Conservation (phyloP, 768 basidiomycete genomes). For the Collybiopsis confluens region DNA sequence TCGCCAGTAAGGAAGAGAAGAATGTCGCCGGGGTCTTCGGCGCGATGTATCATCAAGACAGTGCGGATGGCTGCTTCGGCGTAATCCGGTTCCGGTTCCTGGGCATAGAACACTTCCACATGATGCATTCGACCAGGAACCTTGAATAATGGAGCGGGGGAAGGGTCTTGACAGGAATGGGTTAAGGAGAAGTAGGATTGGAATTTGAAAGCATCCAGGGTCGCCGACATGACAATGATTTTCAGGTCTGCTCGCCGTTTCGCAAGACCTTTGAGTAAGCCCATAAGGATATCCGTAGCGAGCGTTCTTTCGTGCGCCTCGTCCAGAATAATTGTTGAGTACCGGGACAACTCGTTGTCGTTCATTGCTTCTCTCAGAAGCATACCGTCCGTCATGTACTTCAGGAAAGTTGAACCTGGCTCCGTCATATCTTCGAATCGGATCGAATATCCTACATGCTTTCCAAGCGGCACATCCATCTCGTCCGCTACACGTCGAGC, state of each 20-base stretch:
- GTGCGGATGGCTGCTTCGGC: conserved; percentile 96
- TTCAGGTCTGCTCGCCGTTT: conserved; percentile 84
- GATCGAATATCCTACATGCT: conserved; percentile 96
- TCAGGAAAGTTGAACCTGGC: conserved; percentile 86
- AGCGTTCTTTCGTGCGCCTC: conserved; percentile 98
- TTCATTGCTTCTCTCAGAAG: conserved; percentile 98
- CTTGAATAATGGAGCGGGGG: conserved; percentile 73
- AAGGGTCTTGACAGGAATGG: conserved; percentile 22
- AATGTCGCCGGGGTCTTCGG: conserved; percentile 90
- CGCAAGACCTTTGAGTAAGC: conserved; percentile 82
- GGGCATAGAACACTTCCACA: conserved; percentile 92
- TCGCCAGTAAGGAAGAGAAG: conserved; percentile 96
- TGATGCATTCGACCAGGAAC: conserved; percentile 93
- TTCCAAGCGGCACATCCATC: conserved; percentile 94
- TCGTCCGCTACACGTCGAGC: conserved; percentile 98
- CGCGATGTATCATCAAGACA: conserved; percentile 94
- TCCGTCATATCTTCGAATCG: conserved; percentile 98
- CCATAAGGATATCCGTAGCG: conserved; percentile 98
- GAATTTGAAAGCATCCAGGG: conserved; percentile 94
- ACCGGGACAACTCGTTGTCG: conserved; percentile 81
- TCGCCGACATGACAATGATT: conserved; percentile 98
- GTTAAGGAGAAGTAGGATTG: conserved; percentile 83
- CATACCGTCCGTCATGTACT: conserved; percentile 99
- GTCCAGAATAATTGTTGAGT: conserved; percentile 98
- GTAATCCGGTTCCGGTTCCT: conserved; percentile 92